Evolutionary conservation across 2,329 filamentous ascomycete species (phyloP).

Genomic region (Cladosporium sp.): DNA sequence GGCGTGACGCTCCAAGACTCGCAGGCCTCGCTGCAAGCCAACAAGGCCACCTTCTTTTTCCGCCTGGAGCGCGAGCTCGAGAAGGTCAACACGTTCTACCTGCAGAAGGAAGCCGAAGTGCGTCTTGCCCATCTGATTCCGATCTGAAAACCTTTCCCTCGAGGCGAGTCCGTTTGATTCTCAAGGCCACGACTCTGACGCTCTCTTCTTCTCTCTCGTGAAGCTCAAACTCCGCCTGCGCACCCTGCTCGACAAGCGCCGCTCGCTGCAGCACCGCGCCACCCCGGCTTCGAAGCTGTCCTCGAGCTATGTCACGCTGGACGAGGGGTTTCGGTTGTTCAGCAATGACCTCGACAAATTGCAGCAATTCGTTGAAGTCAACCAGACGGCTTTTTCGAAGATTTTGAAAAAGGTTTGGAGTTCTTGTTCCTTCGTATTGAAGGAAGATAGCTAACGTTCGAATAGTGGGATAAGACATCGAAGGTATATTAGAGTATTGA

Average conservation of each 20-base stretch:
- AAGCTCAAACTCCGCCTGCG: constrained; percentile 89
- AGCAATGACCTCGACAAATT: constrained; percentile 95
- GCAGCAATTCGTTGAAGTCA: constrained; percentile 95
- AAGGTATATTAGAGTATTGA: constrained; percentile 51
- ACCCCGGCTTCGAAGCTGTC: constrained; percentile 75
- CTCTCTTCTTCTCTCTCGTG: background rate
- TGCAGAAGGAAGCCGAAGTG: constrained; percentile 97
- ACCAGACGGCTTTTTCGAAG: constrained; percentile 95
- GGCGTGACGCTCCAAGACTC: constrained; percentile 55
- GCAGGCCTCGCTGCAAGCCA: constrained; percentile 87
- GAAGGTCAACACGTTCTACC: constrained; percentile 96
- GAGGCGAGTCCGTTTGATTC: constrained; percentile 4
- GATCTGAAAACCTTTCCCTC: background rate
- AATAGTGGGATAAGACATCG: constrained; percentile 96
- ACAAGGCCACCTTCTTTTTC: constrained; percentile 98
- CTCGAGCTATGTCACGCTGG: constrained; percentile 86
- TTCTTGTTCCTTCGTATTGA: background rate
- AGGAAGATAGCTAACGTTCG: constrained; percentile 31
- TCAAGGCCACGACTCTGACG: constrained; percentile 2
- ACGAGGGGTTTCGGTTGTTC: constrained; percentile 97
- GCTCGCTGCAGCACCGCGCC: constrained; percentile 70
- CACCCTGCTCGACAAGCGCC: constrained; percentile 92
- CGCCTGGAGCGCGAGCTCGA: constrained; percentile 94
- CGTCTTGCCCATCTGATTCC: constrained; percentile 24
- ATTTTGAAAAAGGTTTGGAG: constrained; percentile 80